These are phyloP conservation scores for Aegilops bicornis DNA, from an alignment of 176 grass and related monocot species.

Conservation along the genomic window DNA sequence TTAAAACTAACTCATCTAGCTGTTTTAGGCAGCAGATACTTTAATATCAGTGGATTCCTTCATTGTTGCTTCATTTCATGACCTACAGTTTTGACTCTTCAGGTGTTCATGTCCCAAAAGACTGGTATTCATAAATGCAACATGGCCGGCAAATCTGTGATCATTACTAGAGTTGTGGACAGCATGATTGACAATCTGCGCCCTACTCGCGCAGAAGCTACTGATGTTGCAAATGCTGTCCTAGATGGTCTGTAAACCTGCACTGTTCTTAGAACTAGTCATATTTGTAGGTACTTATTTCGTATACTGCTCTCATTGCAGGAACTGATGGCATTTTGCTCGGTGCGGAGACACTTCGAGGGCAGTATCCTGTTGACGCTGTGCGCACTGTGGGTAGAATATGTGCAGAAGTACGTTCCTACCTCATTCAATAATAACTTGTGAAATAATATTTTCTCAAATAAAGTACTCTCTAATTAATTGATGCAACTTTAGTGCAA, in stretches of 20 bases:
- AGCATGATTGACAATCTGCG: constrained; percentile 97
- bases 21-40: not conserved
- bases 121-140: constrained; percentile 84
- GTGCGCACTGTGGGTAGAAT: constrained; percentile 91
- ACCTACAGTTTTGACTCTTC: constrained; percentile 35
- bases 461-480: not conserved
- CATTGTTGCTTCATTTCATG: constrained; percentile 15
- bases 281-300: constrained; percentile 11
- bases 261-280: constrained; percentile 6
- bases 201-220: constrained; percentile 95
- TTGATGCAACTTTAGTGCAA: no score
- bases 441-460: not conserved
- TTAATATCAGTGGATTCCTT: not conserved
- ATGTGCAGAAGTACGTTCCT: constrained; percentile 81
- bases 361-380: constrained; percentile 88
- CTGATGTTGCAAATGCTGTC: constrained; percentile 97
- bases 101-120: constrained; percentile 98
- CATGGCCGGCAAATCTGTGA: constrained; percentile 81
- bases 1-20: not conserved
- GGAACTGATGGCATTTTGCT: constrained; percentile 97
- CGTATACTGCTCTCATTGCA: constrained; percentile 30
- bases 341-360: constrained; percentile 91
- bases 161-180: constrained; percentile 92
- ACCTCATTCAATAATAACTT: constrained; percentile 8
- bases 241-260: constrained; percentile 66